Base-by-base conservation (phyloP, 2,329 filamentous ascomycete genomes). In the Nothomitra cinnamomea region DNA sequence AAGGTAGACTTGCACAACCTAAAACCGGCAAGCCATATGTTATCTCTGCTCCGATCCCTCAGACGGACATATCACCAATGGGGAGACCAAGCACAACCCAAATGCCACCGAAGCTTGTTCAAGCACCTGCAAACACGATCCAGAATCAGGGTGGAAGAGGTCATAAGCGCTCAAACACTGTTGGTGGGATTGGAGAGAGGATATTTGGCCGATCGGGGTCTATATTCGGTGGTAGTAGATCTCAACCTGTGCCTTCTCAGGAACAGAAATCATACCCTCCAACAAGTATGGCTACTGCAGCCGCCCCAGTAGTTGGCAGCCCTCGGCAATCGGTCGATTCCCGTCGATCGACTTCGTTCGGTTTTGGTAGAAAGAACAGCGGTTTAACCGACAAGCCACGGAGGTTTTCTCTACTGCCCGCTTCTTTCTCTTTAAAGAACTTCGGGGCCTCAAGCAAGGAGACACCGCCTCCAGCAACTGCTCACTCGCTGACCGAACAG, bases 1-100 rank as follows among this genome's bases (percentile, higher is more conserved):
- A 95, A 65, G 90, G 88, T 58, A 85, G 85, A 58, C 87, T 96
- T 61, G 85, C 92, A 59, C 90, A 95, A 69, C 75, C 67, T 59
- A 78, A 76, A 65, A 70, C 59, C 52, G 71, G 75, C 58, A 79
- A 82, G 62, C 79, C 78, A 58, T 87, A 88, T 64, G 78, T 79
- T 51, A 87, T 90, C 32, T 84, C 83, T 19, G 74, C 78, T 52
- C 77, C 82, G 13, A 76, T 83, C 50, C 70, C 77, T 32, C 78
- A 80, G 58, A 71, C 77, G 32, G 67, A 72, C n/a, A 62, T 68
- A 2, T 70, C 75, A 36, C 67, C 71, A 42, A 70, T 72, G 40
- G 82, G 67, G 63, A 79, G 64, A 71, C 83, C 73, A 63, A 83
- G 69, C 59, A 74, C 73, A 56, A 73, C 75, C 61, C 70, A 78